Conservation (phyloP, 306 rosid genomes). For the Rubus idaeus region DNA sequence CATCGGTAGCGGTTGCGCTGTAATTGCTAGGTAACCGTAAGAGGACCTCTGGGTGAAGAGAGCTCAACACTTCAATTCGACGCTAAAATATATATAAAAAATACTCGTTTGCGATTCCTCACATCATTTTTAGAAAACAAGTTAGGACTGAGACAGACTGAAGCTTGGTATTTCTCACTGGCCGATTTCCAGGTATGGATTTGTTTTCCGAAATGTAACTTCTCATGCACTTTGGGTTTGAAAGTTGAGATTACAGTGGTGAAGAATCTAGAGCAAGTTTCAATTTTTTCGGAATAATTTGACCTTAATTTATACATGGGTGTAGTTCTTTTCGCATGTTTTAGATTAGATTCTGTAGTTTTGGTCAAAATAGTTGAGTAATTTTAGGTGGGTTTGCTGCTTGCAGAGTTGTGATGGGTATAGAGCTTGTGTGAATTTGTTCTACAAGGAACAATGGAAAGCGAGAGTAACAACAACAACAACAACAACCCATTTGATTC, state of each 20-base stretch:
- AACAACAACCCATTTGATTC: slow-evolving; percentile 4
- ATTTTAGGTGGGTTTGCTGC: slow-evolving; percentile 6
- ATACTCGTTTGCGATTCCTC: not conserved
- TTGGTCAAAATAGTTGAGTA: not conserved
- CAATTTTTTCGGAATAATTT: not conserved
- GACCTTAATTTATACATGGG: not conserved
- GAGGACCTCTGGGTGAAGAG: not conserved
- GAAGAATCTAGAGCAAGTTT: not conserved
- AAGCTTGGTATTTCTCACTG: not conserved
- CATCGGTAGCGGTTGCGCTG: not conserved
- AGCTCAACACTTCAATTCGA: not conserved
- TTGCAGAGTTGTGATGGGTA: slow-evolving; percentile 21
- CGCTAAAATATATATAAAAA: not conserved
- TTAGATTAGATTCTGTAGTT: not conserved
- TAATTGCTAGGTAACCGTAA: too few relatives aligned
- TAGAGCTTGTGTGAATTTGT: slow-evolving; percentile 15
- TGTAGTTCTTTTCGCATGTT: not conserved
- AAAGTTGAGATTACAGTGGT: not conserved
- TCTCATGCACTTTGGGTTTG: not conserved
- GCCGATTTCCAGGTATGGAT: not conserved
- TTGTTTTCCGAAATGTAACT: not conserved
- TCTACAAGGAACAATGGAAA: slow-evolving; percentile 14
- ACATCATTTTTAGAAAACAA: not conserved
- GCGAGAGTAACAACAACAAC: not conserved
- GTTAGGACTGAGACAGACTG: not conserved